phyloP scores from a whole-genome alignment of 106 monocot genomes.

The Iris macrosiphon region DNA sequence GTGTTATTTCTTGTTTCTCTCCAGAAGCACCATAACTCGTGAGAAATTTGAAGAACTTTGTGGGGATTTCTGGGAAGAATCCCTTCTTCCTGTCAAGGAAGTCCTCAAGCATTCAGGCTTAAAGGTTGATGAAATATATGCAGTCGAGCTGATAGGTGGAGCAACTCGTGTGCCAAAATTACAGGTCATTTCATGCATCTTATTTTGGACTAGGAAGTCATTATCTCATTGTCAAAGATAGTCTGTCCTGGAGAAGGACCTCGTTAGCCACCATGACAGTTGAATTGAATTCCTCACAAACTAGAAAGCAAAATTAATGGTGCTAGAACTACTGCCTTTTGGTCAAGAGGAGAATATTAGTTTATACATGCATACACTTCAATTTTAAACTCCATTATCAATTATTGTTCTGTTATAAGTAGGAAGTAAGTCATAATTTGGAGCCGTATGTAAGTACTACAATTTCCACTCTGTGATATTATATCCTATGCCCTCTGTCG shows the following conservation, averaged over 20 bases:
- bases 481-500: too few species aligned
- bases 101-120: conserved; percentile 59
- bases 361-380: too few species aligned
- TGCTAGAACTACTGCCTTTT: too few species aligned
- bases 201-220: background rate
- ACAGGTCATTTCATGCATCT: conserved; percentile 83
- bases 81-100: conserved; percentile 79
- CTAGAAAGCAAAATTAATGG: too few species aligned
- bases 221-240: background rate
- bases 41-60: conserved; percentile 99
- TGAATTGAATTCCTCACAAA: too few species aligned
- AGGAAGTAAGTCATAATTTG: too few species aligned
- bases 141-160: conserved; percentile 98
- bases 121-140: conserved; percentile 72
- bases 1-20: conserved; percentile 2
- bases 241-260: background rate
- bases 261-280: too few species aligned
- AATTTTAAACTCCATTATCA: too few species aligned
- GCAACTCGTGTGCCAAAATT: conserved; percentile 96
- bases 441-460: too few species aligned
- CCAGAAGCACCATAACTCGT: conserved; percentile 89
- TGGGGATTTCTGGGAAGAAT: conserved; percentile 70
- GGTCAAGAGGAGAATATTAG: too few species aligned
- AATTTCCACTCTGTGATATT: too few species aligned
- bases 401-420: too few species aligned